Evolutionary conservation across 768 basidiomycete species (phyloP).

Genomic region (Trametes cinnabarina): DNA sequence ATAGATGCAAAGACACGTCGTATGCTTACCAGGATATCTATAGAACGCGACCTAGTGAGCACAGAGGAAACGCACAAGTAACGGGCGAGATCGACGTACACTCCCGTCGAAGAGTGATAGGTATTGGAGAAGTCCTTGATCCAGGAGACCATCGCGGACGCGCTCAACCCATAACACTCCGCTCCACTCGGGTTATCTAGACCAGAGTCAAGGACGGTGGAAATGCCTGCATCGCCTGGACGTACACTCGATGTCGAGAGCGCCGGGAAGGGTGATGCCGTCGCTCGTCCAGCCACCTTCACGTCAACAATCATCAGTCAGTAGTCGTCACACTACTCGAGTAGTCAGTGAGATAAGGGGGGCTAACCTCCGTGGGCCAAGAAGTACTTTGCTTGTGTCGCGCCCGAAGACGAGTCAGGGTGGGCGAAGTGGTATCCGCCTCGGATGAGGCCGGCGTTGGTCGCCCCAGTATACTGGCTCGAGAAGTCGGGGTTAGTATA

Average conservation of each 20-base stretch:
- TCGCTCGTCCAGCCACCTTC: conserved; percentile 55
- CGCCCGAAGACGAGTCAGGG: conserved; percentile 52
- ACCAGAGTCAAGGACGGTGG: neutral
- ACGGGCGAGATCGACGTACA: conserved; percentile 33
- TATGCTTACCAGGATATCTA: conserved; percentile 42
- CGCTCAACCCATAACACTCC: conserved; percentile 53
- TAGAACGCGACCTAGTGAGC: neutral
- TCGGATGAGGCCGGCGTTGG: conserved; percentile 53
- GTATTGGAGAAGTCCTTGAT: conserved; percentile 60
- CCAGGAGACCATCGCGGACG: conserved; percentile 61
- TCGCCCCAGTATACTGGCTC: conserved; percentile 54
- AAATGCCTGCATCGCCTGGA: neutral
- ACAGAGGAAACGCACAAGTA: neutral
- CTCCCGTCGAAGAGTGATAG: conserved; percentile 46
- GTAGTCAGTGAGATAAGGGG: too few species aligned
- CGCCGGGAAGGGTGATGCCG: conserved; percentile 61
- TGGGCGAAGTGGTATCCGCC: conserved; percentile 63
- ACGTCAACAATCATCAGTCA: too few species aligned
- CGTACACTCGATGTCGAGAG: conserved; percentile 62
- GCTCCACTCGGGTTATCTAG: conserved; percentile 52
- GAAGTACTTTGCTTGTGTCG: conserved; percentile 59
- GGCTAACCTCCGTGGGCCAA: conserved; percentile 50
- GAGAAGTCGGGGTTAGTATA: conserved; percentile 47
- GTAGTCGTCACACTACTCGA: too few species aligned
- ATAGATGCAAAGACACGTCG: neutral